phyloP scores from a whole-genome alignment of 345 rosid species.

The Lepidium sativum region DNA sequence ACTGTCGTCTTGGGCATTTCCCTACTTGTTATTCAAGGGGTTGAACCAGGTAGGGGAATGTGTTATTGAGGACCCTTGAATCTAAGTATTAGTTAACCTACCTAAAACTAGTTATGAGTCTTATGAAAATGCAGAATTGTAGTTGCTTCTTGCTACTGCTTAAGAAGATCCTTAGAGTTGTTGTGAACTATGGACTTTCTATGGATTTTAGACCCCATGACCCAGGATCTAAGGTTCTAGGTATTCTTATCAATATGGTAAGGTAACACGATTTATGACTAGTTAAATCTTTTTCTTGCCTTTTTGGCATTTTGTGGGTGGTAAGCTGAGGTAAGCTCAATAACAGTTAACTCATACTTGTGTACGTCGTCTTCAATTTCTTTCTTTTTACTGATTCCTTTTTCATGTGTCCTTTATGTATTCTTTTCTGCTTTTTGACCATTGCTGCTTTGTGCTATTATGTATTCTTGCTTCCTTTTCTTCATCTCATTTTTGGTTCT shows the following conservation, averaged over 20 bases:
- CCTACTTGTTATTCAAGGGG: conserved; percentile 33
- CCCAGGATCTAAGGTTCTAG: not conserved
- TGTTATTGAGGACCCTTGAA: conserved; percentile 24
- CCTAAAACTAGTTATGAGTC: not conserved
- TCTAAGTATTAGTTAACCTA: conserved; percentile 12
- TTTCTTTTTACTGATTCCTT: not conserved
- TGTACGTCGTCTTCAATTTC: not conserved
- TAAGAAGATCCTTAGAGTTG: conserved; percentile 8
- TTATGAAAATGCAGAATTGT: not conserved
- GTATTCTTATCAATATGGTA: conserved; percentile 5
- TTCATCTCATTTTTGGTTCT: not conserved
- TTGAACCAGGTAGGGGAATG: conserved; percentile 34
- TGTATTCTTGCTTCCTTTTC: not conserved
- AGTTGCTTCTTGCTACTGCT: conserved; percentile 3
- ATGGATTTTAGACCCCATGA: conserved; percentile 9
- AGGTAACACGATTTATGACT: not conserved
- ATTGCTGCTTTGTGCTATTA: not conserved
- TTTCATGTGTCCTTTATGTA: not conserved
- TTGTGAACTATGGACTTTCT: not conserved
- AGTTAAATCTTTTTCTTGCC: not conserved
- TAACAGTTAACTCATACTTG: not conserved
- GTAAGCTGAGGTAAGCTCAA: conserved; percentile 11
- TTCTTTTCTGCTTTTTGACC: not conserved
- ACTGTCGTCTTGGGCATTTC: conserved; percentile 24
- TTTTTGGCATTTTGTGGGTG: not conserved